These are phyloP conservation scores for Fusarium sulawesiense DNA, from an alignment of 2,329 filamentous ascomycete species.

Conservation along the genomic window DNA sequence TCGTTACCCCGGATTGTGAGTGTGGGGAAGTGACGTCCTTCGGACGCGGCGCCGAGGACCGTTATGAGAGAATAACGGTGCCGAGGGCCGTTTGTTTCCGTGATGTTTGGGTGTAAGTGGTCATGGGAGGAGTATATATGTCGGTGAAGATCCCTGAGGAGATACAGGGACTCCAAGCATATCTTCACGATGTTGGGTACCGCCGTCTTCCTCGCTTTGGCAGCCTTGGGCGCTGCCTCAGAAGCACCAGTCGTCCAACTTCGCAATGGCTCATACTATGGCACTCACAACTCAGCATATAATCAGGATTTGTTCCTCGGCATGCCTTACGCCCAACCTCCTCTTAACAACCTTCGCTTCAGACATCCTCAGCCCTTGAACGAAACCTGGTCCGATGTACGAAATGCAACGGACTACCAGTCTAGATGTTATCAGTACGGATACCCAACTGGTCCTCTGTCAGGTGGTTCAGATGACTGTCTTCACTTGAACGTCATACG, in stretches of 20 bases:
- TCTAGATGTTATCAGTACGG: slow-evolving; percentile 30
- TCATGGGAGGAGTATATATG: slow-evolving; percentile 1
- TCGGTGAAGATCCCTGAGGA: no score
- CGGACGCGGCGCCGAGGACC: slow-evolving; percentile 28
- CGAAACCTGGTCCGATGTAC: slow-evolving; percentile 20
- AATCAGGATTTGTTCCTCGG: slow-evolving; percentile 35
- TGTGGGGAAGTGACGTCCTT: slow-evolving; percentile 21
- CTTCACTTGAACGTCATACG: slow-evolving; percentile 31
- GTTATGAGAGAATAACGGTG: not conserved
- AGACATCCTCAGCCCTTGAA: slow-evolving; percentile 23
- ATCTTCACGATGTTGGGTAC: slow-evolving; percentile 7
- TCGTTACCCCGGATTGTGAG: slow-evolving; percentile 9
- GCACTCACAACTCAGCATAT: slow-evolving; percentile 2
- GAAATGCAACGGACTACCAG: slow-evolving; percentile 29
- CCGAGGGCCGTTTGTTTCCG: slow-evolving; percentile 10
- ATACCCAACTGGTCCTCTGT: slow-evolving; percentile 12
- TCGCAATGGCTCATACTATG: slow-evolving; percentile 33
- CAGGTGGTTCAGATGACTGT: slow-evolving; percentile 29
- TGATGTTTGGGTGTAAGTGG: not conserved
- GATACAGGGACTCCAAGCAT: no score
- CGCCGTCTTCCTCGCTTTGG: not conserved
- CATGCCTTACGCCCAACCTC: slow-evolving; percentile 31
- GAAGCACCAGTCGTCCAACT: slow-evolving; percentile 11
- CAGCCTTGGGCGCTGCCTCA: not conserved
- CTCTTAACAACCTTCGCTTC: slow-evolving; percentile 28